phyloP scores from a whole-genome alignment of 129 eudicot species.

The Gnaphalium uliginosum region DNA sequence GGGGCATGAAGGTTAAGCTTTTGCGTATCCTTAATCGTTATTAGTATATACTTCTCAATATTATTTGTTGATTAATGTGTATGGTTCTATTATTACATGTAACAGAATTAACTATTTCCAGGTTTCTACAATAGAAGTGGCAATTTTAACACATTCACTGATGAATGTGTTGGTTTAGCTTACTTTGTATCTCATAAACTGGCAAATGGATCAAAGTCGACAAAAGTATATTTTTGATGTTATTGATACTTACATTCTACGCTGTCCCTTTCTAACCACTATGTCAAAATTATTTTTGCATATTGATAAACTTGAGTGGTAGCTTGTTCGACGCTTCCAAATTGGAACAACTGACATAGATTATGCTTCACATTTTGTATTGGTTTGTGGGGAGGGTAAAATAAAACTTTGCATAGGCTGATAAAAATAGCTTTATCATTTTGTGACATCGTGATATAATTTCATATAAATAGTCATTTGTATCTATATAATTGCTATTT shows the following conservation, averaged over 20 bases:
- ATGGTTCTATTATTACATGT: not conserved
- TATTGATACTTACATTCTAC: too few relatives aligned
- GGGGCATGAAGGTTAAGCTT: conserved; percentile 69
- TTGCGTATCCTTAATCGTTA: conserved; percentile 93
- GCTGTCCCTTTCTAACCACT: too few relatives aligned
- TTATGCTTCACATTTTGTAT: not conserved
- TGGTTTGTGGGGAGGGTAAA: not conserved
- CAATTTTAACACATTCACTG: not conserved
- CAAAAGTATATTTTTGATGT: too few relatives aligned
- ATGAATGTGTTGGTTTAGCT: not conserved
- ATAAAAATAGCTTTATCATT: not conserved
- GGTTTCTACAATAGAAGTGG: not conserved
- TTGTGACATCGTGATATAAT: not conserved
- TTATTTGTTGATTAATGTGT: not conserved
- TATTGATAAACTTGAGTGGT: not conserved
- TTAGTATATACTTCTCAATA: too few relatives aligned
- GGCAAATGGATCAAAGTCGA: too few relatives aligned
- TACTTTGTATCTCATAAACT: too few relatives aligned
- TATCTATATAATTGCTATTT: not conserved
- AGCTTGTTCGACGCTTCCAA: not conserved
- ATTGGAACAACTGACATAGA: not conserved
- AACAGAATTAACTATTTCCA: not conserved
- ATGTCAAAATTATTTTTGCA: not conserved
- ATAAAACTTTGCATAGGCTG: not conserved
- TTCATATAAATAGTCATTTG: not conserved